Evolutionary conservation across 371 early-diverging fungal genomes (phyloP), one percentile per base, ranked within the genome.

Genomic region (Mortierella sp.): DNA sequence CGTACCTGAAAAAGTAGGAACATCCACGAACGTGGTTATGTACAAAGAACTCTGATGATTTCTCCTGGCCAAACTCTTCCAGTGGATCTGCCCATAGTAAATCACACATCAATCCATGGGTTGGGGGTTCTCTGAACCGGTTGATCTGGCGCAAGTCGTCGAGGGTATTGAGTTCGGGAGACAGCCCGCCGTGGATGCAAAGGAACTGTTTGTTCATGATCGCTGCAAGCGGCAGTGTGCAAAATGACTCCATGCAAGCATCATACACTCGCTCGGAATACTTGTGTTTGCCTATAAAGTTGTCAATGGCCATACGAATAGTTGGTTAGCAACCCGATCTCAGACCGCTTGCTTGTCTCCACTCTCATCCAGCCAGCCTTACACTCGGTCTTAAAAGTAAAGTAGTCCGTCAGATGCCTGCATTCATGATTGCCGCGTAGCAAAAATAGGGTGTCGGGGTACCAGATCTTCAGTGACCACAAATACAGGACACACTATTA

Each of bases 361-460:
- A 34, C 10, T 10, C 7, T 10, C 34, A 4, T 34, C 34, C 34
- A 34, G 4, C n/a, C 2, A 24, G 5, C 68, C 90, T 77, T 89
- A 96, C 94, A 98, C 87, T 95, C 97, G 49, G 91, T 86, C 80
- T 96, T 94, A 82, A 98, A 99, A 1, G 98, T 98, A 73, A 98
- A 99, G 81, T 97, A 96, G 67, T 94, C 95, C 24, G 99, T 99
- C 82, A 99, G 89, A 71, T 96, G 96, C 56, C 96, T 86, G 82
- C 98, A 98, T 78, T 99, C 99, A 79, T 99, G 99, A 82, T 99
- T 99, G 48, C 99, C 99, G 27, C 99, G 88, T 51, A 99, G 85
- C 71, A 99, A 79, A 69, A 93, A 96, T 57, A 99, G 80, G 34
- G 94, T 91, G 28, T 91, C 84, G 14, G 97, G 96, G 79, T 98